phyloP scores from a whole-genome alignment of 495 filamentous ascomycete genomes.

The Aspergillus nanangensis region DNA sequence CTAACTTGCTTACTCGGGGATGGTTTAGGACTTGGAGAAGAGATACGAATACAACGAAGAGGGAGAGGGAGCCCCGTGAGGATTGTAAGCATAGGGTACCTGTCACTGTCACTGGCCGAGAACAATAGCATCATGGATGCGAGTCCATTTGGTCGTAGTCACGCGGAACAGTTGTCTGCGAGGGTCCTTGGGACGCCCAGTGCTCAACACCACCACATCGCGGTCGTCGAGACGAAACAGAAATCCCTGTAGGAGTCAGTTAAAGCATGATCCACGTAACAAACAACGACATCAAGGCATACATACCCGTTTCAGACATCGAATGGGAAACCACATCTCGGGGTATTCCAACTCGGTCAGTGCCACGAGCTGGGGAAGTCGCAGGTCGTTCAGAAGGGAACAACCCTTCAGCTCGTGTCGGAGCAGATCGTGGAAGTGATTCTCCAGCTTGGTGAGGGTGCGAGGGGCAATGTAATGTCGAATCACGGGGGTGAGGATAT shows the following conservation, averaged over 20 bases:
- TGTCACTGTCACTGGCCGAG: not conserved
- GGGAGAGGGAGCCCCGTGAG: too few species aligned
- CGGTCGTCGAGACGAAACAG: not conserved
- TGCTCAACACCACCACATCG: not conserved
- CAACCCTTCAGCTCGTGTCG: not conserved
- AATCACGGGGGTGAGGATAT: not conserved
- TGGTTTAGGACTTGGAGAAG: not conserved
- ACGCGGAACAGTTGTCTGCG: not conserved
- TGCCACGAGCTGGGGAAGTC: not conserved
- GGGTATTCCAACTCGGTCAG: not conserved
- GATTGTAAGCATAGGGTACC: too few species aligned
- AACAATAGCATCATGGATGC: not conserved
- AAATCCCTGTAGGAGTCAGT: not conserved
- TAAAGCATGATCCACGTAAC: not conserved
- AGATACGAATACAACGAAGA: not conserved
- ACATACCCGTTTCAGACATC: not conserved
- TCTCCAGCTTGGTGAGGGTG: not conserved
- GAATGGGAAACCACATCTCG: slow-evolving; percentile 1
- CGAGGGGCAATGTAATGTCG: not conserved
- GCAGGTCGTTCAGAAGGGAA: not conserved
- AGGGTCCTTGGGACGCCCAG: not conserved
- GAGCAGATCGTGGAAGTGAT: not conserved
- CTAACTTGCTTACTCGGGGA: not conserved
- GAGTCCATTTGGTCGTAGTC: not conserved
- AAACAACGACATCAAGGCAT: not conserved